phyloP scores from a whole-genome alignment of 139 green algal genomes.

The Diplosphaera chodatii region DNA sequence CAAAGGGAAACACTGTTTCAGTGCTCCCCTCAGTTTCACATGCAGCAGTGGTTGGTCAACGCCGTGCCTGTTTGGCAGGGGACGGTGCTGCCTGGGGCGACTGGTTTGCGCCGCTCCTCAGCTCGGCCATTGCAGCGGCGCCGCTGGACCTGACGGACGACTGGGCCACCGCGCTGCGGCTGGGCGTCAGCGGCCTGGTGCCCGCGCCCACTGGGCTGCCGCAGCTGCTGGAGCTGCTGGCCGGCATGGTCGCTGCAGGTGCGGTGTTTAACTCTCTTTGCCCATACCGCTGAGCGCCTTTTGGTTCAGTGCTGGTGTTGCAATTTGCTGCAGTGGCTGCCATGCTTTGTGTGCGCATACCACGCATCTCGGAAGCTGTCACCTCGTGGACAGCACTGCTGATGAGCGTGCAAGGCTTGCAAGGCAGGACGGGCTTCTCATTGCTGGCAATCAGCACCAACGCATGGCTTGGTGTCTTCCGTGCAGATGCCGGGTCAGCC shows the following conservation, averaged over 20 bases:
- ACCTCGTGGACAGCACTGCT: no score
- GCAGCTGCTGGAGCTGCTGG: slow-evolving; percentile 26
- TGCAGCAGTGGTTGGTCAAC: no score
- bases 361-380: no score
- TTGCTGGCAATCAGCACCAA: neutral
- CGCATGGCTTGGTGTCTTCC: neutral
- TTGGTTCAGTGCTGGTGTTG: no score
- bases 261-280: no score
- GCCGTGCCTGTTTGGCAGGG: neutral
- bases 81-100: slow-evolving; percentile 16
- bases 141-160: slow-evolving; percentile 49
- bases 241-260: slow-evolving; percentile 16
- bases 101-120: slow-evolving; percentile 32
- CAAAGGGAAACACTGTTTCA: no score
- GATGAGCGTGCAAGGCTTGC: no score
- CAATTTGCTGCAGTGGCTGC: no score
- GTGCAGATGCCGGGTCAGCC: neutral
- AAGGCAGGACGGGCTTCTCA: no score
- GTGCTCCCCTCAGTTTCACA: no score
- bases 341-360: no score
- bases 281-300: no score
- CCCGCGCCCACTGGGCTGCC: slow-evolving; percentile 11
- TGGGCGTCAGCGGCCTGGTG: slow-evolving; percentile 25
- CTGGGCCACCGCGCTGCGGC: slow-evolving; percentile 44
- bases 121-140: slow-evolving; percentile 19